Evolutionary conservation across 2,329 filamentous ascomycete genomes (phyloP).

Genomic region (Fusarium irregulare): DNA sequence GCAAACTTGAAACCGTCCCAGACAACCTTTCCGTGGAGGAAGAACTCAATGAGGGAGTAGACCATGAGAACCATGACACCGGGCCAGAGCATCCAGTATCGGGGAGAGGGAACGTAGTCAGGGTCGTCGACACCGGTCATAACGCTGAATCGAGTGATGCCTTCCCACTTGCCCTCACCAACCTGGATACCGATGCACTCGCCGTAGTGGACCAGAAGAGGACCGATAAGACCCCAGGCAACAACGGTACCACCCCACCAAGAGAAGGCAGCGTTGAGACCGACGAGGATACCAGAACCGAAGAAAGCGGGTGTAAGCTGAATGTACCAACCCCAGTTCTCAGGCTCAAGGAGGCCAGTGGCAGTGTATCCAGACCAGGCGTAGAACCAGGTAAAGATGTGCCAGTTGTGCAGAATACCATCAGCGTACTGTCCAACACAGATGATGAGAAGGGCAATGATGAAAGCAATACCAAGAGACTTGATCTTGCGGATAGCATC

Average conservation of each 20-base stretch:
- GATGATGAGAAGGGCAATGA: slow-evolving; percentile 61
- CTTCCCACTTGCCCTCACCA: slow-evolving; percentile 48
- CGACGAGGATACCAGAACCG: slow-evolving; percentile 64
- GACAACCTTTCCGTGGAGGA: slow-evolving; percentile 54
- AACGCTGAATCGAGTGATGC: slow-evolving; percentile 46
- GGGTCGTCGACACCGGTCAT: slow-evolving; percentile 47
- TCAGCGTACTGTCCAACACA: slow-evolving; percentile 69
- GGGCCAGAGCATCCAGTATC: slow-evolving; percentile 59
- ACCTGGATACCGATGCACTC: slow-evolving; percentile 59
- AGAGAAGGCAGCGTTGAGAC: slow-evolving; percentile 66
- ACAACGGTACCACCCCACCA: slow-evolving; percentile 67
- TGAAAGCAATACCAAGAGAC: slow-evolving; percentile 64
- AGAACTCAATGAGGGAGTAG: slow-evolving; percentile 55
- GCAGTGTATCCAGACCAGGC: slow-evolving; percentile 66
- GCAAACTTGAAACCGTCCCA: slow-evolving; percentile 52
- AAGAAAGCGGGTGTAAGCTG: slow-evolving; percentile 71
- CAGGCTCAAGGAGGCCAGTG: slow-evolving; percentile 59
- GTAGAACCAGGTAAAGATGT: slow-evolving; percentile 64
- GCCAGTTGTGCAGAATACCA: slow-evolving; percentile 71
- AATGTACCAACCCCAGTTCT: slow-evolving; percentile 72
- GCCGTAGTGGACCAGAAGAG: slow-evolving; percentile 61
- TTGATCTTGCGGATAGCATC: slow-evolving; percentile 68
- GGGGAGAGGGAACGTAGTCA: slow-evolving; percentile 51
- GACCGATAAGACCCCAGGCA: slow-evolving; percentile 66
- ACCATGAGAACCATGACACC: slow-evolving; percentile 59